Evolutionary conservation across 2,329 filamentous ascomycete genomes (phyloP), one percentile per base, ranked within the genome.

Genomic region (Nannizzia gypsea): DNA sequence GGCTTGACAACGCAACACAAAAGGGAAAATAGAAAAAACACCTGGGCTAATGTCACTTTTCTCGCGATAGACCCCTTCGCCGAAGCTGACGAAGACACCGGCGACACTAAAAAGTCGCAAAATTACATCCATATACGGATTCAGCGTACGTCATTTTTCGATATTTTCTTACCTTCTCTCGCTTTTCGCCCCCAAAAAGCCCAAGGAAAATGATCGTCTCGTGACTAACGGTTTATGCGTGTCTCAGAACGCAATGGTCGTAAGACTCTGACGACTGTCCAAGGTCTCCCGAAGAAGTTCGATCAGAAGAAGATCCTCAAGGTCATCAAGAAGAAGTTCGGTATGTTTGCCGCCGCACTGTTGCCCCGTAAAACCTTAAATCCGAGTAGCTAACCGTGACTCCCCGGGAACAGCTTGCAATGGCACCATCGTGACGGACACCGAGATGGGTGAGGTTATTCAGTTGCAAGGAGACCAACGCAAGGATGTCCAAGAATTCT

Each of bases 121-220:
- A 95, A 95, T 80, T 96, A 96, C 78, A 96, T 97, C 77, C 93
- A 97, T 81, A 97, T 99, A 79, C 91, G 93, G 79, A 97, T 97
- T 76, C 93, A 99, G 77, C 93, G 92, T 97, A 86, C 73, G 88
- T 85, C 48, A 52, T 36, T 59, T 64, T 46, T 8, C 52, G 48
- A 31, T 15, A 60, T 34, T 48, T 44, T 5, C 13, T 11, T 9
- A 46, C 24, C 31, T 58, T 60, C 38, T 24, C 3, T 24, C 20
- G n/a, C 34, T 24, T 6, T 17, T 38, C 31, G 31, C 31, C 31
- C 31, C 31, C 31, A 36, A 36, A n/a, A n/a, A n/a, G n/a, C n/a
- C n/a, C 31, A 36, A 11, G 31, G 31, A n/a, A n/a, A n/a, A n/a
- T 36, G 31, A 36, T 36, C 31, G 52, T 52, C 56, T 58, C 57